Percentiles rank a stretch among this genome's conserved stretches.
Evolutionary conservation across 2,329 filamentous ascomycete species (phyloP).

Genomic region (Ascomycota sp.): DNA sequence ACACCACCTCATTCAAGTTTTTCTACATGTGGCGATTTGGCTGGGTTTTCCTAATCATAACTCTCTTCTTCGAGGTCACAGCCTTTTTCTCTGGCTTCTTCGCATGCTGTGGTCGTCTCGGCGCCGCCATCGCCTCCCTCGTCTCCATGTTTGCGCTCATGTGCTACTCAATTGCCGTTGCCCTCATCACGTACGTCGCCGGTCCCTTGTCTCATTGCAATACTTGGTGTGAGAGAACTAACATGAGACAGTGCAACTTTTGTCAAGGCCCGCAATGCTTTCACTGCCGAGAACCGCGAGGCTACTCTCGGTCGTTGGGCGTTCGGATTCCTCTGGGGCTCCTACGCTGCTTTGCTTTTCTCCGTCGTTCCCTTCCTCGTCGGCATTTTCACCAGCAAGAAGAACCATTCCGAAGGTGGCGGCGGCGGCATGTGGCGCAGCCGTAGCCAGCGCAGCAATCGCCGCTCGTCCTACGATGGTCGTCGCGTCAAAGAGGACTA

Average conservation of each 20-base stretch:
- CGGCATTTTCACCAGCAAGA: conserved; percentile 30
- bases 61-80: conserved; percentile 54
- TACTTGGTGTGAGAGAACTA: not conserved
- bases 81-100: conserved; percentile 49
- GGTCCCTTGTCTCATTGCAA: not conserved
- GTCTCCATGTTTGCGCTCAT: conserved; percentile 40
- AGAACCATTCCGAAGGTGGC: conserved; percentile 3
- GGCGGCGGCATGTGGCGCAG: conserved; percentile 6
- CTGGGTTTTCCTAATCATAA: conserved; percentile 78
- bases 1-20: conserved; percentile 39
- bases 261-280: conserved; percentile 47
- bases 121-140: conserved; percentile 43
- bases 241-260: conserved; percentile 28
- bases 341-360: conserved; percentile 44
- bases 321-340: conserved; percentile 61
- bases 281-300: conserved; percentile 30
- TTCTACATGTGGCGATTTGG: conserved; percentile 81
- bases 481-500: conserved; percentile 54
- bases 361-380: conserved; percentile 47
- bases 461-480: conserved; percentile 21
- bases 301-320: conserved; percentile 46
- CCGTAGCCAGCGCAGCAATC: conserved; percentile 13
- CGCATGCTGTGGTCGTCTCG: conserved; percentile 50
- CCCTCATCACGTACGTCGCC: conserved; percentile 51
- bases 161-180: conserved; percentile 44